Percentiles rank a stretch among this genome's conserved stretches.
Conservation (phyloP, 1,284 basidiomycete genomes). For the Cryptococcus floricola region DNA sequence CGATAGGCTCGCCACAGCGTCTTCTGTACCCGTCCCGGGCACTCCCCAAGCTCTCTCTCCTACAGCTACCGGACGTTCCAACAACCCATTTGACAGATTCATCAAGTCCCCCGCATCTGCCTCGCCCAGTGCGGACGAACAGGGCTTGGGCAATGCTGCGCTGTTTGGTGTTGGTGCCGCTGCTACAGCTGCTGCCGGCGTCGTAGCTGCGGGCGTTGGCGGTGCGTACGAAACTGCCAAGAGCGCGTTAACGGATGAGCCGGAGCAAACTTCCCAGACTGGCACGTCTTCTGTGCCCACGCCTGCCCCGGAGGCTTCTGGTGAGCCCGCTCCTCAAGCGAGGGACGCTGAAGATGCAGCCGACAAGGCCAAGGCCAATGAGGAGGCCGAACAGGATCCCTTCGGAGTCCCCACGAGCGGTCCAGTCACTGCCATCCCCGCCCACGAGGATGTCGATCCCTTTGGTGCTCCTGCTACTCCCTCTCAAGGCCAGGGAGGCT, state of each 20-base stretch:
- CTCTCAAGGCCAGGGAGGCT: not conserved
- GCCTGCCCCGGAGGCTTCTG: not conserved
- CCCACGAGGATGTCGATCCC: slow-evolving; percentile 59
- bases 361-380: slow-evolving; percentile 4
- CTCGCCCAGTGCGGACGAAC: slow-evolving; percentile 17
- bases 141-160: slow-evolving; percentile 22
- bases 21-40: slow-evolving; percentile 62
- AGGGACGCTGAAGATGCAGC: not conserved
- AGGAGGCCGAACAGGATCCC: slow-evolving; percentile 17
- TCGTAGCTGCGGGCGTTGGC: slow-evolving; percentile 22
- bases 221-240: slow-evolving; percentile 26
- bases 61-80: slow-evolving; percentile 53
- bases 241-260: slow-evolving; percentile 22
- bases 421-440: slow-evolving; percentile 16
- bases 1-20: slow-evolving; percentile 55
- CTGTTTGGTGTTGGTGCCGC: slow-evolving; percentile 28
- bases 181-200: slow-evolving; percentile 20
- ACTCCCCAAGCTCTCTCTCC: slow-evolving; percentile 59
- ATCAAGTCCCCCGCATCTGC: slow-evolving; percentile 43
- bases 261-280: slow-evolving; percentile 8
- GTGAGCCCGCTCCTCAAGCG: not conserved
- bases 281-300: not conserved
- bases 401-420: slow-evolving; percentile 13
- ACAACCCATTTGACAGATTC: slow-evolving; percentile 88
- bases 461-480: slow-evolving; percentile 55